Evolutionary conservation across 805 yeast genomes (phyloP).

Genomic region (Wickerhamiella hasegawae): DNA sequence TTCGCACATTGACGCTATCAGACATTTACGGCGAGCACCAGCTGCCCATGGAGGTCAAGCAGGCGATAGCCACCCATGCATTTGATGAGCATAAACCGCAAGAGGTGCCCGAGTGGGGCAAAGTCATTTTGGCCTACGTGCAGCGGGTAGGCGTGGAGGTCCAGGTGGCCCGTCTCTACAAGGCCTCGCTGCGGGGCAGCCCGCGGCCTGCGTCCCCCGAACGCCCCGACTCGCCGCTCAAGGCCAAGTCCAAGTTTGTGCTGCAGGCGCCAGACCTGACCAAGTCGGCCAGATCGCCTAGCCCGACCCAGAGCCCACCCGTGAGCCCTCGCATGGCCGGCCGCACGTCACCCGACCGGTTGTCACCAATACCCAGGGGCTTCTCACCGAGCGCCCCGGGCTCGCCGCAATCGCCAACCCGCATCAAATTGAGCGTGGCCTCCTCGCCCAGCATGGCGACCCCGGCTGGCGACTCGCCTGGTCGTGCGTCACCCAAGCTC

Average conservation of each 20-base stretch:
- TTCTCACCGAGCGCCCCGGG: background rate
- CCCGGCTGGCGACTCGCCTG: no score
- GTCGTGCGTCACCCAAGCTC: conserved; percentile 9
- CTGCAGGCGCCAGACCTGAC: no score
- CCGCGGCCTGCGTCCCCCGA: background rate
- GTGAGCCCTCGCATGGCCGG: no score
- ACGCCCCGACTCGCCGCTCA: background rate
- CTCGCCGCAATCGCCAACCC: background rate
- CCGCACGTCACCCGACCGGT: background rate
- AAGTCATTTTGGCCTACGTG: conserved; percentile 34
- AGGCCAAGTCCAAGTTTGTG: background rate
- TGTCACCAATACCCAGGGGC: background rate
- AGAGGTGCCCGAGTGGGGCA: conserved; percentile 27
- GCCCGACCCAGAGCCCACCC: no score
- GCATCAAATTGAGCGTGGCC: no score
- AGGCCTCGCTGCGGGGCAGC: conserved; percentile 24
- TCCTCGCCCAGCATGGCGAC: no score
- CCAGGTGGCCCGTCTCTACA: conserved; percentile 50
- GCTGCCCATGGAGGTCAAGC: conserved; percentile 25
- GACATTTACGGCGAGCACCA: conserved; percentile 44
- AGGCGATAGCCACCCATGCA: conserved; percentile 26
- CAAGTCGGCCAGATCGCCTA: no score
- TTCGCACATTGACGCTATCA: conserved; percentile 30
- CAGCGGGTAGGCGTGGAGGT: conserved; percentile 39
- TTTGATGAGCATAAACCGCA: conserved; percentile 10